phyloP scores from a whole-genome alignment of 768 basidiomycete genomes.

The Tylopilus vinaceipallidus region DNA sequence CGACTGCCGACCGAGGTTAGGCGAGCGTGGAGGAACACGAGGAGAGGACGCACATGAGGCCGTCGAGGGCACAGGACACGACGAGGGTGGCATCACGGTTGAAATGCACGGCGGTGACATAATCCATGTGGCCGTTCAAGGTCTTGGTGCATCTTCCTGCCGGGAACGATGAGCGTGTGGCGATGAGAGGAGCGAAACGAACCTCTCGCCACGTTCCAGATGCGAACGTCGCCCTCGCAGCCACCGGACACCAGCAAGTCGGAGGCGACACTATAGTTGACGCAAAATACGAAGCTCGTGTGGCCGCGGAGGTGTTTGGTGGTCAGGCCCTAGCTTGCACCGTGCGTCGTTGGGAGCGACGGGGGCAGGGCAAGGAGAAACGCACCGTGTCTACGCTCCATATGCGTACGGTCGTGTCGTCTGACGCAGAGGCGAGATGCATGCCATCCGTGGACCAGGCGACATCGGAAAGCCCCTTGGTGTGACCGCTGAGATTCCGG shows the following conservation, averaged over 20 bases:
- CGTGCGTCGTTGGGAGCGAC: not conserved
- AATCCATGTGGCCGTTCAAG: constrained; percentile 90
- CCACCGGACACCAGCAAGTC: constrained; percentile 90
- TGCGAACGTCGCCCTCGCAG: constrained; percentile 87
- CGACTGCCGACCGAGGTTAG: constrained; percentile 52
- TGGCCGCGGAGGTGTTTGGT: constrained; percentile 78
- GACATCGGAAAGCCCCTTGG: constrained; percentile 84
- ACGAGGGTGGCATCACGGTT: constrained; percentile 89
- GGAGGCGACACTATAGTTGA: constrained; percentile 87
- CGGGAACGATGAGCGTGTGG: not conserved
- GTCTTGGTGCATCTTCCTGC: constrained; percentile 82
- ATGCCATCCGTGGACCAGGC: constrained; percentile 84
- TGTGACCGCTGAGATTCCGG: constrained; percentile 71
- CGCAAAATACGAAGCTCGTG: constrained; percentile 84
- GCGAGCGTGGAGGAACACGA: constrained; percentile 1
- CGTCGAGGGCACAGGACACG: constrained; percentile 89
- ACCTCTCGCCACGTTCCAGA: constrained; percentile 92
- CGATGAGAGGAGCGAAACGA: not conserved
- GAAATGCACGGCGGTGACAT: constrained; percentile 93
- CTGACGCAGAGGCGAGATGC: constrained; percentile 87
- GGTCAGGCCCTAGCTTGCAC: constrained; percentile 54
- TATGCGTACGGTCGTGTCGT: constrained; percentile 86
- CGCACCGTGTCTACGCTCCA: constrained; percentile 83
- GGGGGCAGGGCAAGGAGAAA: constrained; percentile 15
- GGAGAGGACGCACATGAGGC: constrained; percentile 71